phyloP scores from a whole-genome alignment of 768 basidiomycete species.

The Zangia roseola region DNA sequence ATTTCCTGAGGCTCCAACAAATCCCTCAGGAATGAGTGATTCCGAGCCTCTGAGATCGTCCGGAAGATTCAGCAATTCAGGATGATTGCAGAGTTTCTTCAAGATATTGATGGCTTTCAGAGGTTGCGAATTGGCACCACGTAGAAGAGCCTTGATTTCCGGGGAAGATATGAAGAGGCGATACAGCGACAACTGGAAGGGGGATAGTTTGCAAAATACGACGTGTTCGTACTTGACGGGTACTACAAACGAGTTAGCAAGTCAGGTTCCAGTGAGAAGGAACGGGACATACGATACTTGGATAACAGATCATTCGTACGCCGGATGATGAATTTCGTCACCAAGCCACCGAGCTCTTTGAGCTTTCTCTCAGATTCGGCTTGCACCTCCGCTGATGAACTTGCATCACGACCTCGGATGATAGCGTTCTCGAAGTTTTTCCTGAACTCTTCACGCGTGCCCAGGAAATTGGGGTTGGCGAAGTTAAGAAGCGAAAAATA shows the following conservation, averaged over 20 bases:
- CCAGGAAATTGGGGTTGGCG: slow-evolving; percentile 88
- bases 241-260: slow-evolving; percentile 47
- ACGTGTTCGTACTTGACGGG: slow-evolving; percentile 99
- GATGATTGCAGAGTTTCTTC: slow-evolving; percentile 95
- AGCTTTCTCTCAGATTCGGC: slow-evolving; percentile 85
- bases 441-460: slow-evolving; percentile 85
- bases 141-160: slow-evolving; percentile 85
- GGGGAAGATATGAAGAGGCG: slow-evolving; percentile 89
- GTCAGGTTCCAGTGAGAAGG: not conserved
- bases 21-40: slow-evolving; percentile 77
- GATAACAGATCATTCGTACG: slow-evolving; percentile 92
- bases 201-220: slow-evolving; percentile 85
- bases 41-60: slow-evolving; percentile 83
- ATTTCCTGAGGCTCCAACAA: slow-evolving; percentile 47
- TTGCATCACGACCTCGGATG: slow-evolving; percentile 85
- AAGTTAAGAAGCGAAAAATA: slow-evolving; percentile 93
- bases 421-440: slow-evolving; percentile 95
- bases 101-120: slow-evolving; percentile 93
- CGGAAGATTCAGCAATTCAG: slow-evolving; percentile 84
- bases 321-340: slow-evolving; percentile 92
- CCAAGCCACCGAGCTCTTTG: slow-evolving; percentile 84
- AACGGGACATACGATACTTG: slow-evolving; percentile 74
- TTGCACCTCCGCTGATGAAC: slow-evolving; percentile 76
- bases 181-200: slow-evolving; percentile 83
- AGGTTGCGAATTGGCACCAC: slow-evolving; percentile 88